phyloP scores from a whole-genome alignment of 768 basidiomycete genomes.

The Suillus fuscotomentosus region DNA sequence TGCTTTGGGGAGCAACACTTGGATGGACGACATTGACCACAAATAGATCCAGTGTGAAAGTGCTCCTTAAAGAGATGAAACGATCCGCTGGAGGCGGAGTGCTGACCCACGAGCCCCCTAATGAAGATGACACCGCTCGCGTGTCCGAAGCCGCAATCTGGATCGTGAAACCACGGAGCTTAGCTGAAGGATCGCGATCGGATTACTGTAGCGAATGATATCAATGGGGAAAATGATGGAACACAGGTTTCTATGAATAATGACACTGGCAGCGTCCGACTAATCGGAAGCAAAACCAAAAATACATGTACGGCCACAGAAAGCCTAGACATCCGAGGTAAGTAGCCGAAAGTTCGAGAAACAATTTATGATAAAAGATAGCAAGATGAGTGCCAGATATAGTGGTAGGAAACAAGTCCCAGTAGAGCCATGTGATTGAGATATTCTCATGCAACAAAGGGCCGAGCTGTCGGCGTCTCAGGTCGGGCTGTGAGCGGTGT shows the following conservation, averaged over 20 bases:
- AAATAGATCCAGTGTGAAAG: slow-evolving; percentile 75
- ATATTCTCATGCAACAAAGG: background rate
- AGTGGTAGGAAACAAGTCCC: background rate
- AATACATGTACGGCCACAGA: background rate
- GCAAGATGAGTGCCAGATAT: background rate
- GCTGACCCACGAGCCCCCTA: background rate
- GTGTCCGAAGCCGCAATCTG: slow-evolving; percentile 51
- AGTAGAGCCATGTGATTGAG: background rate
- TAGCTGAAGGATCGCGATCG: slow-evolving; percentile 58
- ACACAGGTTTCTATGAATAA: background rate
- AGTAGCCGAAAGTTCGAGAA: background rate
- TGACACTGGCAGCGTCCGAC: background rate
- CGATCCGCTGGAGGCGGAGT: slow-evolving; percentile 13
- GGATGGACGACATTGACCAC: slow-evolving; percentile 90
- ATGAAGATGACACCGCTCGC: background rate
- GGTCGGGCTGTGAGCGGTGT: slow-evolving; percentile 16
- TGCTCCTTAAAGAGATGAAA: slow-evolving; percentile 68
- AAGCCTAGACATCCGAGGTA: background rate
- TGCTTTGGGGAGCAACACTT: slow-evolving; percentile 63
- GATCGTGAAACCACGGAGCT: slow-evolving; percentile 77
- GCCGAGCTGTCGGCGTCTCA: slow-evolving; percentile 20
- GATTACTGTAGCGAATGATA: background rate
- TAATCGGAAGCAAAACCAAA: background rate
- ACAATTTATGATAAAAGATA: background rate
- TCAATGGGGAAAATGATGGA: background rate